Conservation (phyloP, 345 rosid genomes). For the Eucalyptus viminalis region DNA sequence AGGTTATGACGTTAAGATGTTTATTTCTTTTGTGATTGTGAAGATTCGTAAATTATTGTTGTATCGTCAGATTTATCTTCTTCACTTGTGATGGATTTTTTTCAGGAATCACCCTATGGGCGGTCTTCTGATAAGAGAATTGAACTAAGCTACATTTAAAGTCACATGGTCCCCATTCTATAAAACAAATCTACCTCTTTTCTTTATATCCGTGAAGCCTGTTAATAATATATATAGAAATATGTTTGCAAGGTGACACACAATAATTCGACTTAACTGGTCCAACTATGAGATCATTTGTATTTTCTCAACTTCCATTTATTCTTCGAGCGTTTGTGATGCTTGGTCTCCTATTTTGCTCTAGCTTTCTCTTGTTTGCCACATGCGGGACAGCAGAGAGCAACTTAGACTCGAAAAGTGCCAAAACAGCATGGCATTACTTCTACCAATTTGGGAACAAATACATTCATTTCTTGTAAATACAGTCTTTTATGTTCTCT, state of each 20-base stretch:
- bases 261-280: neutral
- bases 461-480: neutral
- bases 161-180: neutral
- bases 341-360: neutral
- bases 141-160: neutral
- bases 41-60: neutral
- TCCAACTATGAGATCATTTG: neutral
- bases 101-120: neutral
- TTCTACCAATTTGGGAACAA: neutral
- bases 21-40: neutral
- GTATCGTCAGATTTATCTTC: neutral
- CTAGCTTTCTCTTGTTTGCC: neutral
- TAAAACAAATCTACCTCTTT: neutral
- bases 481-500: neutral
- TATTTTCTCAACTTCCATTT: neutral
- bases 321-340: neutral
- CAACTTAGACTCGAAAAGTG: neutral
- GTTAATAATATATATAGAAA: no score
- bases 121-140: neutral
- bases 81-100: neutral
- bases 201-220: neutral
- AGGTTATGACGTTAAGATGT: neutral
- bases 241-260: neutral
- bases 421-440: neutral
- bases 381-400: neutral